phyloP scores from a whole-genome alignment of 1,284 basidiomycete genomes.

The Pseudozyma thailandica region DNA sequence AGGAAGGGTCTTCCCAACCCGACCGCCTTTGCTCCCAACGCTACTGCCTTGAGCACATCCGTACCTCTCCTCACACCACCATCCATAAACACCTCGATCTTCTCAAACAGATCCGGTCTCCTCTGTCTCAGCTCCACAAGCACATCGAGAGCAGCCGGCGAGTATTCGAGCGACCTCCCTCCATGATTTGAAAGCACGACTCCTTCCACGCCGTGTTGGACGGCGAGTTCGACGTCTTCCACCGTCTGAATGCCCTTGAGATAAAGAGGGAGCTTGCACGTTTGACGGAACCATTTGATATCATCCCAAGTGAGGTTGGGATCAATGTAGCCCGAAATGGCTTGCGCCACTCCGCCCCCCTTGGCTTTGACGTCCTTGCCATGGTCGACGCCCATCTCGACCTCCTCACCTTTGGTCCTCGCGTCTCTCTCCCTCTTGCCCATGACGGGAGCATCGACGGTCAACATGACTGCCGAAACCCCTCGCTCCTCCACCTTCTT shows the following conservation, averaged over 20 bases:
- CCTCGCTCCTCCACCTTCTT: constrained; percentile 78
- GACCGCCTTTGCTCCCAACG: constrained; percentile 82
- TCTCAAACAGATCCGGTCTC: constrained; percentile 71
- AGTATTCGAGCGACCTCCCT: constrained; percentile 66
- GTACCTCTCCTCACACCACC: constrained; percentile 83
- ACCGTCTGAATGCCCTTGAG: constrained; percentile 77
- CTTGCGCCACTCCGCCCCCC: constrained; percentile 69
- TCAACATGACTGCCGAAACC: constrained; percentile 84
- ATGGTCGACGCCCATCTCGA: constrained; percentile 64
- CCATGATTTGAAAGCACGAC: constrained; percentile 70
- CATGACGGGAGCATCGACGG: constrained; percentile 86
- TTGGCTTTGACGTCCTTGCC: constrained; percentile 39
- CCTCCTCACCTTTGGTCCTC: constrained; percentile 68
- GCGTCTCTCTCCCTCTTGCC: constrained; percentile 85
- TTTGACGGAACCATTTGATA: constrained; percentile 79
- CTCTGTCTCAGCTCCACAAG: constrained; percentile 77
- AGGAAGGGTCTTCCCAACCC: constrained; percentile 89
- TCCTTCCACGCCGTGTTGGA: constrained; percentile 72
- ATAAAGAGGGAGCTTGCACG: constrained; percentile 82
- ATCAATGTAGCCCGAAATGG: constrained; percentile 72
- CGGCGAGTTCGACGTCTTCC: constrained; percentile 77
- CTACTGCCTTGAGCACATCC: constrained; percentile 84
- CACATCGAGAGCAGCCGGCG: constrained; percentile 65
- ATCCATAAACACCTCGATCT: constrained; percentile 83
- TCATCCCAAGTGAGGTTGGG: constrained; percentile 70